phyloP scores from a whole-genome alignment of 1,139 yeast species.

The Hanseniaspora sp. region DNA sequence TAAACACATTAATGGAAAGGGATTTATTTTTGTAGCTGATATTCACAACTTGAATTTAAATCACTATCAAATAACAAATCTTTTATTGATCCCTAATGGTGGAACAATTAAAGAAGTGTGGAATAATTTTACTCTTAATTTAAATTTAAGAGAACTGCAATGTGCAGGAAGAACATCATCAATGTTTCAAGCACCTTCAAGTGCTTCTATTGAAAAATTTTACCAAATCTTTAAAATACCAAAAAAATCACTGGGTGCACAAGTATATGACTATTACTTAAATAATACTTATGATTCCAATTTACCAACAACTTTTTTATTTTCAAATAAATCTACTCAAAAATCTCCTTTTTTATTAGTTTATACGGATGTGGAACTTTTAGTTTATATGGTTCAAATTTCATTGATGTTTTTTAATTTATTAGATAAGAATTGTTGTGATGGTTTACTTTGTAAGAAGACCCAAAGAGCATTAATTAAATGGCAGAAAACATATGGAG shows the following conservation, averaged over 20 bases:
- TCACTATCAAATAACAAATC: constrained; percentile 44
- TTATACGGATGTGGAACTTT: constrained; percentile 66
- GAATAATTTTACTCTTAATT: constrained; percentile 54
- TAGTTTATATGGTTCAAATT: constrained; percentile 55
- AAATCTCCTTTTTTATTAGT: constrained; percentile 6
- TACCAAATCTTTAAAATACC: constrained; percentile 56
- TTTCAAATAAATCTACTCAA: not conserved
- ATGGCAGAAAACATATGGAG: constrained; percentile 81
- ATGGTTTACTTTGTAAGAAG: constrained; percentile 69
- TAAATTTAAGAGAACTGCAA: constrained; percentile 61
- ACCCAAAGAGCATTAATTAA: constrained; percentile 59
- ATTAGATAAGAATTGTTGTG: constrained; percentile 58
- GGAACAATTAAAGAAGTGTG: constrained; percentile 50
- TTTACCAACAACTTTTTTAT: constrained; percentile 25
- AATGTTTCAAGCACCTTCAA: constrained; percentile 55
- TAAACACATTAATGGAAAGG: constrained; percentile 23
- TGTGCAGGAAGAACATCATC: constrained; percentile 82
- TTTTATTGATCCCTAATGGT: constrained; percentile 50
- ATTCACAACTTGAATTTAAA: constrained; percentile 55
- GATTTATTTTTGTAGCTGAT: constrained; percentile 67
- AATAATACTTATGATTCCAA: constrained; percentile 24
- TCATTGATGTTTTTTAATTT: constrained; percentile 68
- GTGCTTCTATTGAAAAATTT: constrained; percentile 74
- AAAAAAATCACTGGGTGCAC: constrained; percentile 18
- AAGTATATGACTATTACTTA: not conserved